A percentile compares a stretch with the other conserved stretches of the same genome.
Conservation (phyloP, 176 grass and related monocot genomes). For the Oryza coarctata region DNA sequence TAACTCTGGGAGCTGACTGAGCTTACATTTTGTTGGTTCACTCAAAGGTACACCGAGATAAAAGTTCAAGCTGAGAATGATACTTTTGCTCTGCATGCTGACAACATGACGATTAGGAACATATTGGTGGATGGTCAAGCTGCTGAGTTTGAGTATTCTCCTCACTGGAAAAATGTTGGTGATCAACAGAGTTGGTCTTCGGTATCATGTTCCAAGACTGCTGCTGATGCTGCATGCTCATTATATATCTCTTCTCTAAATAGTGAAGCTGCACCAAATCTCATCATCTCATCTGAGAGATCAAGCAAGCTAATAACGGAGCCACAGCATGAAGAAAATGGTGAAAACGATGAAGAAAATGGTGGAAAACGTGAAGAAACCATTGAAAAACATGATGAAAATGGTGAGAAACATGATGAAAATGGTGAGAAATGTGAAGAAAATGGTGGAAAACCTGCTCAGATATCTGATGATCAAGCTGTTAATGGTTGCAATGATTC, state of each 20-base stretch:
- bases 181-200: conserved; percentile 73
- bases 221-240: conserved; percentile 78
- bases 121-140: conserved; percentile 82
- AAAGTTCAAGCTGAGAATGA: conserved; percentile 68
- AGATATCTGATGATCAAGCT: conserved; percentile 44
- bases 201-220: conserved; percentile 80
- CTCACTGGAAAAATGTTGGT: conserved; percentile 65
- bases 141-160: conserved; percentile 72
- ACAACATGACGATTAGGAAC: conserved; percentile 75
- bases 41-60: conserved; percentile 81
- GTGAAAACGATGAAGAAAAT: conserved; percentile 46
- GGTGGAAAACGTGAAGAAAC: conserved; percentile 34
- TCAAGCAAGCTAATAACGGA: conserved; percentile 55
- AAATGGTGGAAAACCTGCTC: conserved; percentile 30
- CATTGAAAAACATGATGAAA: conserved; percentile 29
- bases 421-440: conserved; percentile 42
- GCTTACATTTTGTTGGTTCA: conserved; percentile 49
- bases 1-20: conserved; percentile 19
- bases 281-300: conserved; percentile 62
- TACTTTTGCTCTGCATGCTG: conserved; percentile 74
- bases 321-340: conserved; percentile 54
- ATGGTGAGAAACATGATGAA: conserved; percentile 37
- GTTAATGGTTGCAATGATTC: conserved; percentile 66
- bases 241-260: conserved; percentile 68
- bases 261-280: conserved; percentile 75